Percentiles rank a stretch among this genome's conserved stretches.
Conservation (phyloP, 352 stramenopile genomes). For the Globisporangium viniferum region DNA sequence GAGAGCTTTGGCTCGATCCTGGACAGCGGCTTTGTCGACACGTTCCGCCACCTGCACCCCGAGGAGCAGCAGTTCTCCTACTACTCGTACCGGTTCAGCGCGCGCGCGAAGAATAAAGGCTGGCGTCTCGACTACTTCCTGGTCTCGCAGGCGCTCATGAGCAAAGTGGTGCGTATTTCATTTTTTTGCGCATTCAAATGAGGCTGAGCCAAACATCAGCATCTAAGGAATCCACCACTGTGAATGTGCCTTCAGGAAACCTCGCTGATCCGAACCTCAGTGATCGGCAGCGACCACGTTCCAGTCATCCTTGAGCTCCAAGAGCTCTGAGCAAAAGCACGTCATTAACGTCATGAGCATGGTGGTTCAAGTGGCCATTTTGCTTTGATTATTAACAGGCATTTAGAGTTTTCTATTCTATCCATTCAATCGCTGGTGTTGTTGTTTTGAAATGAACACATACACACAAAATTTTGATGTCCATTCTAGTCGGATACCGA, state of each 20-base stretch:
- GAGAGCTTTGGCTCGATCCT: slow-evolving; percentile 70
- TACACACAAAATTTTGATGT: background rate
- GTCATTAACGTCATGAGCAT: background rate
- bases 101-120: slow-evolving; percentile 80
- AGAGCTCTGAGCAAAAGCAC: slow-evolving; percentile 10
- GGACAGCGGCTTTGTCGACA: slow-evolving; percentile 65
- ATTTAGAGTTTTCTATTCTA: background rate
- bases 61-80: slow-evolving; percentile 73
- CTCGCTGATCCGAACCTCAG: slow-evolving; percentile 58
- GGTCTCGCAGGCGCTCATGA: slow-evolving; percentile 54
- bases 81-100: slow-evolving; percentile 80
- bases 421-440: background rate
- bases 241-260: slow-evolving; percentile 24
- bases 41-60: slow-evolving; percentile 64
- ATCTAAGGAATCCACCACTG: too few species aligned
- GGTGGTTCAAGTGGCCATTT: background rate
- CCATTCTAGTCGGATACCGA: background rate
- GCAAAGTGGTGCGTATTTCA: slow-evolving; percentile 46
- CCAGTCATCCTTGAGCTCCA: slow-evolving; percentile 67
- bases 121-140: slow-evolving; percentile 88
- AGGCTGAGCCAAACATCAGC: too few species aligned
- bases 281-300: slow-evolving; percentile 77
- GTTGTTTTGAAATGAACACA: background rate
- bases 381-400: background rate
- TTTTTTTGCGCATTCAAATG: too few species aligned